Percentiles rank a stretch among this genome's conserved stretches.
Conservation (phyloP, 257 asterid genomes). For the Lavandula angustifolia region DNA sequence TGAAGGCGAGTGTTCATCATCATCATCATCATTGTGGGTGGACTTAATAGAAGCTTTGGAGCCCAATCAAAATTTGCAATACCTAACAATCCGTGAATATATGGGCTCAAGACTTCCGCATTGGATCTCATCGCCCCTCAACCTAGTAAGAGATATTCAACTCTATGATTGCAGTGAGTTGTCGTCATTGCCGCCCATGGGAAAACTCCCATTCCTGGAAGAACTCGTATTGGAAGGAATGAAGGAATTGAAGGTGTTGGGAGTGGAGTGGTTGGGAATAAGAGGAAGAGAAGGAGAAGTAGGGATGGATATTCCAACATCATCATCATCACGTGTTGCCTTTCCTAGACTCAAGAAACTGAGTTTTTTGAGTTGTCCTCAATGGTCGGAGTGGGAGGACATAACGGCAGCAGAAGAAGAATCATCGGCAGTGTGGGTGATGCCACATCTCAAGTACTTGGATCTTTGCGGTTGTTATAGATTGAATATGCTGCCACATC, state of each 20-base stretch:
- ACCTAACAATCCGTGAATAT: background rate
- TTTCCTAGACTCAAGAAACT: background rate
- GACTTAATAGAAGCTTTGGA: no score
- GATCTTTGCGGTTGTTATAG: no score
- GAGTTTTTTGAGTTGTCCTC: background rate
- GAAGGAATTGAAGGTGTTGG: conserved; percentile 28
- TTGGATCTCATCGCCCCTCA: background rate
- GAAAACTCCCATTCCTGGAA: conserved; percentile 2
- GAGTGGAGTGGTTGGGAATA: conserved; percentile 34
- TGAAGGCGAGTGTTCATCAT: no score
- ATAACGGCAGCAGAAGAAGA: background rate
- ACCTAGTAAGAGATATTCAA: no score
- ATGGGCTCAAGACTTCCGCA: background rate
- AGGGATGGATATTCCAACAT: background rate
- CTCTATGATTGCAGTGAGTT: background rate
- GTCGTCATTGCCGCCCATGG: conserved; percentile 8
- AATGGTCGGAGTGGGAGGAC: background rate
- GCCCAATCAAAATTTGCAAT: no score
- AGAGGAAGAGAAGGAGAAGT: background rate
- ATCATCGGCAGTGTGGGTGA: background rate
- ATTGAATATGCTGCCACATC: no score
- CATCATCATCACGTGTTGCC: background rate
- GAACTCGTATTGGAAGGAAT: background rate
- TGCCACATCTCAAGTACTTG: no score
- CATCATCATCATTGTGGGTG: no score